Evolutionary conservation across 192 early-diverging fungal genomes (phyloP).

Genomic region (Mortierella hygrophila): DNA sequence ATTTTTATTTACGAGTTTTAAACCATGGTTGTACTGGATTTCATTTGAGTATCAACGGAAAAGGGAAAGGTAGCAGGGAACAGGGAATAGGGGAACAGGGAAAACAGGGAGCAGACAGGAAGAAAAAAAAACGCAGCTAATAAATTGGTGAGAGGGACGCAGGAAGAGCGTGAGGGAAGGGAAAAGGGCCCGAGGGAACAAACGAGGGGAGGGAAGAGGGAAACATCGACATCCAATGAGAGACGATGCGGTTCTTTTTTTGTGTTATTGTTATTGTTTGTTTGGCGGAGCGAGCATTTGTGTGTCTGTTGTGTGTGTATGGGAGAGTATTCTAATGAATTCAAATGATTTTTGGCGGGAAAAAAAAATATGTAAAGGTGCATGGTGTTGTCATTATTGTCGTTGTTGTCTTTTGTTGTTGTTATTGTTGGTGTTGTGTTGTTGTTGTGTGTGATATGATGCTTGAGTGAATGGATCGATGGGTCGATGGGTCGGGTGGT

Average conservation of each 20-base stretch:
- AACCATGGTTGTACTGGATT: not conserved
- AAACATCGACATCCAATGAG: slow-evolving; percentile 5
- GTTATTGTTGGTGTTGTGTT: not conserved
- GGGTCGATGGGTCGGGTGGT: not conserved
- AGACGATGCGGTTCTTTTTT: not conserved
- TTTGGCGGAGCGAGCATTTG: not conserved
- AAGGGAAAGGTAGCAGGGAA: not conserved
- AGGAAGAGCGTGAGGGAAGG: not conserved
- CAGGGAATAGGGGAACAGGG: not conserved
- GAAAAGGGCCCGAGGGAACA: not conserved
- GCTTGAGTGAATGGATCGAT: too few species aligned
- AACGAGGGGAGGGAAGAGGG: slow-evolving; percentile 4
- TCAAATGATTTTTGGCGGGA: slow-evolving; percentile 38
- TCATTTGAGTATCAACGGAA: slow-evolving; percentile 8
- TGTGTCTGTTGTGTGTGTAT: not conserved
- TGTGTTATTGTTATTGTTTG: not conserved
- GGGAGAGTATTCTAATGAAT: slow-evolving; percentile 10
- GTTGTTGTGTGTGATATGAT: not conserved
- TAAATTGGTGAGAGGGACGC: not conserved
- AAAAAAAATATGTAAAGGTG: slow-evolving; percentile 17
- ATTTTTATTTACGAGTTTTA: not conserved
- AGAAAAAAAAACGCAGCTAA: not conserved
- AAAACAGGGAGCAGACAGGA: not conserved
- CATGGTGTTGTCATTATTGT: not conserved
- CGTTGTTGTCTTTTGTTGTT: not conserved